phyloP scores from a whole-genome alignment of 2,329 filamentous ascomycete genomes.

The Colletotrichum eremochloae region DNA sequence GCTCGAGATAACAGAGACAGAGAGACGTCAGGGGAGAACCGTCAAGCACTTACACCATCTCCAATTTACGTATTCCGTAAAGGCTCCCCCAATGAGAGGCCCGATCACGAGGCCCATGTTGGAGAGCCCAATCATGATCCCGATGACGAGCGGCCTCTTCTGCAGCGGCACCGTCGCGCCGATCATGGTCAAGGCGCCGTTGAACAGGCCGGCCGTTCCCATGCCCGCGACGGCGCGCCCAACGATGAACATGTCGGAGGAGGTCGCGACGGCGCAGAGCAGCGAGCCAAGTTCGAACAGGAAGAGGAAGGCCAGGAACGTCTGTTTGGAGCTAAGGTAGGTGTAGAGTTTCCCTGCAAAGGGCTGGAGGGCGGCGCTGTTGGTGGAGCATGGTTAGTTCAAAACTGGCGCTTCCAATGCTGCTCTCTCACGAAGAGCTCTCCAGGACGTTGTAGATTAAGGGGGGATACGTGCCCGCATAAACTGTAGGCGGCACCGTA shows the following conservation, averaged over 20 bases:
- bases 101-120: conserved; percentile 62
- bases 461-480: conserved; percentile 51
- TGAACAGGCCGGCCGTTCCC: conserved; percentile 60
- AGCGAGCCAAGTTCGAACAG: conserved; percentile 58
- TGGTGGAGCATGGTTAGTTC: background rate
- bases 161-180: conserved; percentile 48
- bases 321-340: conserved; percentile 51
- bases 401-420: background rate
- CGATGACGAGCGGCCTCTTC: conserved; percentile 44
- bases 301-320: conserved; percentile 49
- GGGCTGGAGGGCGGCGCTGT: conserved; percentile 63
- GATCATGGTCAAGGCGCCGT: conserved; percentile 52
- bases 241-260: conserved; percentile 62
- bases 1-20: background rate
- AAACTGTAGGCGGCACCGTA: conserved; percentile 66
- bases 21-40: background rate
- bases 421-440: background rate
- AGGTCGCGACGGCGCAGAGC: conserved; percentile 61
- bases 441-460: background rate
- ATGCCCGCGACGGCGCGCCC: conserved; percentile 63
- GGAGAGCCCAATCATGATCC: conserved; percentile 43
- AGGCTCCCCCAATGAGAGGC: conserved; percentile 60
- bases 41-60: conserved; percentile 54
- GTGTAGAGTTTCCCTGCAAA: conserved; percentile 66
- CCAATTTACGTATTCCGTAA: conserved; percentile 56